Evolutionary conservation across 345 rosid species (phyloP).

Genomic region (Eucalyptus tenuipes): DNA sequence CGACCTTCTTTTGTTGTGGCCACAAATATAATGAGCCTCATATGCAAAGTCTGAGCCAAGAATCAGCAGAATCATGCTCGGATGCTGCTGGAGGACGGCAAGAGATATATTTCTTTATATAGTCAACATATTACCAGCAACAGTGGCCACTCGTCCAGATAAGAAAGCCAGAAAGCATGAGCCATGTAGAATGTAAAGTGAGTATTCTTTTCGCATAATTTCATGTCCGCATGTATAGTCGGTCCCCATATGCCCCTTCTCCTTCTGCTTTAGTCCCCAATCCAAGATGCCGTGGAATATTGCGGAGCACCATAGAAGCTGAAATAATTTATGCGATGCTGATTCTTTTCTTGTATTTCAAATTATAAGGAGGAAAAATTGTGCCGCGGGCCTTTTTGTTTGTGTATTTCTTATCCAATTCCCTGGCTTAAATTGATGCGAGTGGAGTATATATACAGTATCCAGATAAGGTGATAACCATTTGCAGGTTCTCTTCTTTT

Average conservation of each 20-base stretch:
- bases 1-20: not conserved
- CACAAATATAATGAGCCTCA: not conserved
- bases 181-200: not conserved
- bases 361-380: not conserved
- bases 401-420: not conserved
- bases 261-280: not conserved
- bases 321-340: not conserved
- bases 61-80: not conserved
- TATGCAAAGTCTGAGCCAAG: not conserved
- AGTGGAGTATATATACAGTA: not conserved
- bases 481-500: not conserved
- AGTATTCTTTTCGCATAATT: not conserved
- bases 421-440: not conserved
- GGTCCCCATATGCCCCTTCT: not conserved
- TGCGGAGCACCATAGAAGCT: not conserved
- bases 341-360: not conserved
- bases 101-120: not conserved
- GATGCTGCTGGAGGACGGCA: not conserved
- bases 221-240: not conserved
- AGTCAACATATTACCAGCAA: not conserved
- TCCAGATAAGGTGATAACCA: not conserved
- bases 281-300: not conserved
- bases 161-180: not conserved
- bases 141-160: not conserved
- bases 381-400: not conserved